Base-by-base conservation (phyloP, 805 yeast genomes). In the Saccharomyces jurei region DNA sequence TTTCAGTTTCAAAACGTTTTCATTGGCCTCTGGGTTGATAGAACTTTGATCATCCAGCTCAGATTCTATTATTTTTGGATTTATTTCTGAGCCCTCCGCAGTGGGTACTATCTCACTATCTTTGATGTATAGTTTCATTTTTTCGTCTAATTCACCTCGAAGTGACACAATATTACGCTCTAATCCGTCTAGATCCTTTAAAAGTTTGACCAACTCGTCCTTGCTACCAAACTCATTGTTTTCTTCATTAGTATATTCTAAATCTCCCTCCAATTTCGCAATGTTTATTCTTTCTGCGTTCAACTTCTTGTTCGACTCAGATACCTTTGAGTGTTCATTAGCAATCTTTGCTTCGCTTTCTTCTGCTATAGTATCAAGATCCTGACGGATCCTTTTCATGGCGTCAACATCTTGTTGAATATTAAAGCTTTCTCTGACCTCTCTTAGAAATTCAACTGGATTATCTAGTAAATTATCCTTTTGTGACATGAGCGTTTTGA, bases 1-100 rank as follows among this genome's bases (percentile, higher is more conserved):
- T 61, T 81, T 80, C 51, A 86, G 67, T 60, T 82, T 83, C 60
- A 86, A 66, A 10, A 75, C 65, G 51, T 64, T 61, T 4, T 65
- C 61, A 29, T 56, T 62, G 13, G 59, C 59, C 8, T 50, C 53
- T 11, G 67, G 67, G 56, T 65, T 59, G 8, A 58, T 51, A 25
- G 57, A 55, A n/a, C 50, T 48, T 6, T 49, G 52, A 13, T 54
- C 65, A 27, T 57, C 57, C 10, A 52, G 53, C 25, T 57, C 57
- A 4, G 49, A 41, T 28, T 44, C 32, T 6, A 47, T 29, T 10
- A 46, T 36, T 11, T 14, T 11, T 47, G 22, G 26, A 11, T 14
- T 21, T 22, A 46, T 26, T 6, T 51, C 52, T 22, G 27, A 25
- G 14, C 27, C 50, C 26, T 50, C 29, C 13, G 10, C 25, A 2